Evolutionary conservation across 225 moss, liverwort and hornwort genomes (phyloP).

Genomic region (Anthoceros angustus): DNA sequence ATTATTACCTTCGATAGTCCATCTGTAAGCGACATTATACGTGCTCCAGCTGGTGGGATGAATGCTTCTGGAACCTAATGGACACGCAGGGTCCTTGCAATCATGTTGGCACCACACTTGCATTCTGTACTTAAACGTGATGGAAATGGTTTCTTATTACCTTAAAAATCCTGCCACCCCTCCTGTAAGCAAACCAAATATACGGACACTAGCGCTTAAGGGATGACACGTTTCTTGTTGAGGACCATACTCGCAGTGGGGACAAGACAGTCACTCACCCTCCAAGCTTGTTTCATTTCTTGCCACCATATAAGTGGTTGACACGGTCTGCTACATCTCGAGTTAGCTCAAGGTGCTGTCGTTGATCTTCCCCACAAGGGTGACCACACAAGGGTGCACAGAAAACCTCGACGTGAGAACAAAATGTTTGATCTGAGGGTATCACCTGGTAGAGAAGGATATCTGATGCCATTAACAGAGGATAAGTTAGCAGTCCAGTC

Average conservation of each 20-base stretch:
- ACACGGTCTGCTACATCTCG: slow-evolving; percentile 91
- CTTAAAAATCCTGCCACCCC: slow-evolving; percentile 95
- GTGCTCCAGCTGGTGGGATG: slow-evolving; percentile 82
- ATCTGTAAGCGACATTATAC: slow-evolving; percentile 92
- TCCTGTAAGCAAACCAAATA: slow-evolving; percentile 33
- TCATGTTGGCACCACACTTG: not conserved
- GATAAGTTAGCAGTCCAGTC: slow-evolving; percentile 78
- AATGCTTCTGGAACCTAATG: slow-evolving; percentile 82
- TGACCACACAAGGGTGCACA: not conserved
- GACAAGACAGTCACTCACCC: slow-evolving; percentile 36
- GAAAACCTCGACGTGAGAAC: not conserved
- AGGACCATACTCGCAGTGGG: not conserved
- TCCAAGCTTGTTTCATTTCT: slow-evolving; percentile 98
- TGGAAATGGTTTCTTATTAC: slow-evolving; percentile 15
- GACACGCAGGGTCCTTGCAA: not conserved
- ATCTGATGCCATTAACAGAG: slow-evolving; percentile 94
- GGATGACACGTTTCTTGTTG: not conserved
- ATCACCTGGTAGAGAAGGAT: slow-evolving; percentile 82
- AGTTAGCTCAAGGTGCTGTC: slow-evolving; percentile 93
- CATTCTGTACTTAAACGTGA: not conserved
- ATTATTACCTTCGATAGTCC: slow-evolving; percentile 59
- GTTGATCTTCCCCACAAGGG: slow-evolving; percentile 68
- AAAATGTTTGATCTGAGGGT: no score
- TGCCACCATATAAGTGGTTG: slow-evolving; percentile 72
- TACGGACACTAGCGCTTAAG: not conserved